Base-by-base conservation (phyloP, 2,329 filamentous ascomycete genomes). In the Claviceps citrina region DNA sequence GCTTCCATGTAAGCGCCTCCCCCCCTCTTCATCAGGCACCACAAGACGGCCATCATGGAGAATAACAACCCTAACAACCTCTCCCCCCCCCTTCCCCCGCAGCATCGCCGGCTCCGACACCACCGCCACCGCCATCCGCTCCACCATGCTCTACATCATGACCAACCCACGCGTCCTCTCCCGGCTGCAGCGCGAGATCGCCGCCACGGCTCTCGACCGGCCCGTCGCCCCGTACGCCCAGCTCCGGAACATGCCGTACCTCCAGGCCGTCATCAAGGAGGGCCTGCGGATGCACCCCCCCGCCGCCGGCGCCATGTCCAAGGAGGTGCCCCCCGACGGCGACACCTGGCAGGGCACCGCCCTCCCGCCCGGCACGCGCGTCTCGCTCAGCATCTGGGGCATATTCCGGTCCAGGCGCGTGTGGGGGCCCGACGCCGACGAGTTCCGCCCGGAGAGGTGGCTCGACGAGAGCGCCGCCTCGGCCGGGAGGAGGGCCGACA, bases 111-210 rank as follows among this genome's bases (percentile, higher is more conserved):
- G 73, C 5, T 70, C 70, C 1, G 73, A 77, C 44, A 74, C 70
- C 3, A 72, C 71, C 0, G 69, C 73, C 1, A 70, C 67, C 0
- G 64, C 65, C 3, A 63, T 77, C 13, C 66, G 72, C 2, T 59
- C 64, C 22, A 71, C 64, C 2, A 46, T 76, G 39, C 60, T 76
- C 22, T 63, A 70, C 49, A 49, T 76, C 40, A 61, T 67, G 25
- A 68, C 64, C 12, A 66, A 62, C 19, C 66, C 68, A 0, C 57
- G 55, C 1, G 62, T 71, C 0, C 62, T 67, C 43, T 40, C 46
- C 3, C 64, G 60, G 53, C 55, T 78, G 0, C 62, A 64, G 5
- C 20, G 26, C 31, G 54, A 49, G 27, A 54, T 49, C 25, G 46
- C 44, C 19, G 34, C 46, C 4, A 35, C 45, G 13, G 24, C 27